Percentiles rank a stretch among this genome's conserved stretches.
Conservation (phyloP, 306 rosid genomes). For the Medicago ruthenica region DNA sequence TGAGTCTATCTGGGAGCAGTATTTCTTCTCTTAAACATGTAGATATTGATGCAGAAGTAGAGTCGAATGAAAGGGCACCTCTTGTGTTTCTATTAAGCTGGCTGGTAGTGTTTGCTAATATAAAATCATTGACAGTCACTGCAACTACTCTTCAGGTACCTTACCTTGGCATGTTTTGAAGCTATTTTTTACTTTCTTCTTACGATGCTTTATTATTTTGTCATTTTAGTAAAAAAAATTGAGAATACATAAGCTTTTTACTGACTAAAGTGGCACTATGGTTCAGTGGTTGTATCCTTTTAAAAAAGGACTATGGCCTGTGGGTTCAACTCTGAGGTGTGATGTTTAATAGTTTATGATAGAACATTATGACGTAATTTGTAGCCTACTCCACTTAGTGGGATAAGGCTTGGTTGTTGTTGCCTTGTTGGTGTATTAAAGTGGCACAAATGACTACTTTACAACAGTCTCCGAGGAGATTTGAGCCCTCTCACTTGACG, state of each 20-base stretch:
- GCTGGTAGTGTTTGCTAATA: neutral
- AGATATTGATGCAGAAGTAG: neutral
- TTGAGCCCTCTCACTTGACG: neutral
- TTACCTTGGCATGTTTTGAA: neutral
- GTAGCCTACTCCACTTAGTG: too few species aligned
- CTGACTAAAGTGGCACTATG: too few species aligned
- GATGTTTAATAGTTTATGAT: too few species aligned
- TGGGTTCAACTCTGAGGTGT: too few species aligned
- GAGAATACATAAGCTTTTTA: neutral
- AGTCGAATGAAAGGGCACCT: neutral
- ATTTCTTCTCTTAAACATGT: slow-evolving; percentile 35
- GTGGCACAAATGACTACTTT: too few species aligned
- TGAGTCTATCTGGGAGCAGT: neutral
- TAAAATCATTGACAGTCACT: neutral
- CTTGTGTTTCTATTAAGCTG: neutral
- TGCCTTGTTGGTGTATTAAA: too few species aligned
- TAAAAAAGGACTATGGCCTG: too few species aligned
- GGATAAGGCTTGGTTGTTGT: too few species aligned
- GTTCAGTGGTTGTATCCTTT: too few species aligned
- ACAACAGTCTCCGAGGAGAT: neutral
- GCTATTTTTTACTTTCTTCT: neutral
- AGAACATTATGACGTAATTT: too few species aligned
- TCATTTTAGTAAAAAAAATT: neutral
- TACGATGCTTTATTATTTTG: neutral
- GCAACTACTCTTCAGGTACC: neutral